phyloP scores from a whole-genome alignment of 352 stramenopile genomes.

The Globisporangium barbulae region DNA sequence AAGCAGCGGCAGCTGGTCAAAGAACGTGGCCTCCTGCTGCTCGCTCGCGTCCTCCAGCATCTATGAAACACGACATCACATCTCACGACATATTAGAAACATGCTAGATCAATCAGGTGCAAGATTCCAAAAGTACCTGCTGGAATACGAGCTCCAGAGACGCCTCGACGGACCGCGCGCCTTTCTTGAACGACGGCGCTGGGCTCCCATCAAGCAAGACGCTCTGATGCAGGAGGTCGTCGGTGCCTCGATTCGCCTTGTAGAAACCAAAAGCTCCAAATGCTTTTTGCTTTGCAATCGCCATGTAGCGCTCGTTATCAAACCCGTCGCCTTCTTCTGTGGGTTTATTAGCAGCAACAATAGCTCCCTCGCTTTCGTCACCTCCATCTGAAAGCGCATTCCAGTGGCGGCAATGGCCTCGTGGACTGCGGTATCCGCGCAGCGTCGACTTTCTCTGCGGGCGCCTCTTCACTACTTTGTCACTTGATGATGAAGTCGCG shows the following conservation, averaged over 20 bases:
- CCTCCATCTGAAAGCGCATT: slow-evolving; percentile 49
- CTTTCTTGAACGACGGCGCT: slow-evolving; percentile 26
- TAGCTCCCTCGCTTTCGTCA: not conserved
- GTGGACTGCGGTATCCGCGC: slow-evolving; percentile 47
- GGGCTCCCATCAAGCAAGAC: not conserved
- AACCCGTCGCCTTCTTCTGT: not conserved
- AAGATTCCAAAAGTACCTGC: slow-evolving; percentile 15
- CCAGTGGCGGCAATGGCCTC: slow-evolving; percentile 50
- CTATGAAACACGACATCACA: not conserved
- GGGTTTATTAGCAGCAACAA: not conserved
- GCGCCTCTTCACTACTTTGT: slow-evolving; percentile 6
- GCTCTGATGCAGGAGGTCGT: slow-evolving; percentile 22
- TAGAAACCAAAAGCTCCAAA: slow-evolving; percentile 47
- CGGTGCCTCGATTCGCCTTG: slow-evolving; percentile 40
- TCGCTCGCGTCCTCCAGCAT: slow-evolving; percentile 32
- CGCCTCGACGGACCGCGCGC: slow-evolving; percentile 29
- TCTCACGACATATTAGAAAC: not conserved
- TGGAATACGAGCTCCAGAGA: slow-evolving; percentile 50
- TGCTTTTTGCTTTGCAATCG: slow-evolving; percentile 43
- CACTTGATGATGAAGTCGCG: not conserved
- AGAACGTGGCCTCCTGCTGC: slow-evolving; percentile 51
- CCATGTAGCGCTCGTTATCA: slow-evolving; percentile 25
- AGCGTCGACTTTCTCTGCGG: slow-evolving; percentile 16
- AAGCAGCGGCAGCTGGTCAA: slow-evolving; percentile 49
- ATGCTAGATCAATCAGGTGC: not conserved